Percentiles rank a stretch among this genome's conserved stretches.
phyloP scores from a whole-genome alignment of 2,329 filamentous ascomycete genomes.

The Fusarium goolgardi region DNA sequence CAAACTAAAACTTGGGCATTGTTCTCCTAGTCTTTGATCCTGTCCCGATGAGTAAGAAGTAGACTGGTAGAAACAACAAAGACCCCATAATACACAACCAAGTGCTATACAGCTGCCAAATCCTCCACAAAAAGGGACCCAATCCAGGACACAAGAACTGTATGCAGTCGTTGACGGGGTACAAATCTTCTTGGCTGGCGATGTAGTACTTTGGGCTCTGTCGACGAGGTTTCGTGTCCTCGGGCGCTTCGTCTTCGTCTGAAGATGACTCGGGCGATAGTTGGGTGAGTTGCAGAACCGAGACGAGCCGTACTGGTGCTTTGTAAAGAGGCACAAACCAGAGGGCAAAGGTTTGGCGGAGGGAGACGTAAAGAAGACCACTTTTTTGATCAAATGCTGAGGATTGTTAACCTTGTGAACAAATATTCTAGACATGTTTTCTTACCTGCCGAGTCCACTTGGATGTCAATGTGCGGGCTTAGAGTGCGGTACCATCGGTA shows the following conservation, averaged over 20 bases:
- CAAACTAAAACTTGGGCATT: slow-evolving; percentile 26
- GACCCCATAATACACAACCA: slow-evolving; percentile 70
- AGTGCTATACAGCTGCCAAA: slow-evolving; percentile 74
- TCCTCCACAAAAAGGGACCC: slow-evolving; percentile 64
- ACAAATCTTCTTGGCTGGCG: slow-evolving; percentile 80
- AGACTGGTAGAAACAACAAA: slow-evolving; percentile 57
- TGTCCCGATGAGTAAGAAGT: slow-evolving; percentile 47
- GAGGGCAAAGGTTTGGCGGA: slow-evolving; percentile 80
- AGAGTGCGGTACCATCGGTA: slow-evolving; percentile 89
- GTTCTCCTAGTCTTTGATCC: slow-evolving; percentile 27
- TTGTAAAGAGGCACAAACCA: slow-evolving; percentile 82
- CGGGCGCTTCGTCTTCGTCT: slow-evolving; percentile 26
- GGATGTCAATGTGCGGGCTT: slow-evolving; percentile 76
- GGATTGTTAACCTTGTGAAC: background rate
- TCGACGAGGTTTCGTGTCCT: slow-evolving; percentile 28
- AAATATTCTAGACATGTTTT: background rate
- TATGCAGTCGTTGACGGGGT: slow-evolving; percentile 80
- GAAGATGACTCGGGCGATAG: slow-evolving; percentile 50
- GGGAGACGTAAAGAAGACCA: slow-evolving; percentile 76
- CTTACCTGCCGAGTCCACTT: slow-evolving; percentile 69
- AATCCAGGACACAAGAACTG: slow-evolving; percentile 75
- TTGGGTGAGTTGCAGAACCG: slow-evolving; percentile 71
- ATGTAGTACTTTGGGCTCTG: slow-evolving; percentile 72
- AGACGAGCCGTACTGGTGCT: slow-evolving; percentile 74
- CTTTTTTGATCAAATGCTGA: slow-evolving; percentile 75